These are phyloP conservation scores for Microdochium trichocladiopsis DNA, from an alignment of 2,329 filamentous ascomycete genomes.

Conservation along the genomic window DNA sequence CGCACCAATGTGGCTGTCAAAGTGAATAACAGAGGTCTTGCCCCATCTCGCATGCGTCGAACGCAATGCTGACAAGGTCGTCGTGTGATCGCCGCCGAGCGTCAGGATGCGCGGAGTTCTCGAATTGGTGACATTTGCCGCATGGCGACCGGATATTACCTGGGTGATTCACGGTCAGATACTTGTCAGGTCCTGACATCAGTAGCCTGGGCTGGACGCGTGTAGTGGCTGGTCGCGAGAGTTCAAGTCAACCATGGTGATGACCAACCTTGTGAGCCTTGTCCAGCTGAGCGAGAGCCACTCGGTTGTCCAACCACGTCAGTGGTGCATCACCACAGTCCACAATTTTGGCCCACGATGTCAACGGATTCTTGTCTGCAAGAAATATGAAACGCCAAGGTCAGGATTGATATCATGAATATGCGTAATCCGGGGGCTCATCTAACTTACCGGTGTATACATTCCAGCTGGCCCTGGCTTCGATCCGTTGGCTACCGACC, in stretches of 20 bases:
- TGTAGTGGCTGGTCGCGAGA: too few relatives aligned
- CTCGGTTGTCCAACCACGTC: conserved; percentile 68
- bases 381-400: too few relatives aligned
- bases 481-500: conserved; percentile 19
- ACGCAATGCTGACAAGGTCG: conserved; percentile 55
- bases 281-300: conserved; percentile 69
- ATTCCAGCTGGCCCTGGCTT: conserved; percentile 22
- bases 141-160: conserved; percentile 21
- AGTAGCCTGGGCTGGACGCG: too few relatives aligned
- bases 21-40: conserved; percentile 56
- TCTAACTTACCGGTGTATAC: conserved; percentile 36
- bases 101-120: conserved; percentile 46
- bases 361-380: conserved; percentile 58
- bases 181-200: too few relatives aligned
- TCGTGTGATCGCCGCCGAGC: conserved; percentile 58
- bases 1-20: conserved; percentile 55
- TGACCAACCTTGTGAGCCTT: conserved; percentile 48
- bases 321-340: conserved; percentile 77
- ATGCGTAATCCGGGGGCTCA: conserved; percentile 3
- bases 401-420: conserved; percentile 7
- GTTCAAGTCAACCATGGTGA: not conserved
- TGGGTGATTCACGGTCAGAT: conserved; percentile 1
- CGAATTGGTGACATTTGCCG: conserved; percentile 35
- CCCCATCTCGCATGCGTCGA: conserved; percentile 51
- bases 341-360: conserved; percentile 64